A percentile compares a stretch with the other conserved stretches of the same genome.
phyloP scores from a whole-genome alignment of 495 filamentous ascomycete species.

The Annulohypoxylon nitens region DNA sequence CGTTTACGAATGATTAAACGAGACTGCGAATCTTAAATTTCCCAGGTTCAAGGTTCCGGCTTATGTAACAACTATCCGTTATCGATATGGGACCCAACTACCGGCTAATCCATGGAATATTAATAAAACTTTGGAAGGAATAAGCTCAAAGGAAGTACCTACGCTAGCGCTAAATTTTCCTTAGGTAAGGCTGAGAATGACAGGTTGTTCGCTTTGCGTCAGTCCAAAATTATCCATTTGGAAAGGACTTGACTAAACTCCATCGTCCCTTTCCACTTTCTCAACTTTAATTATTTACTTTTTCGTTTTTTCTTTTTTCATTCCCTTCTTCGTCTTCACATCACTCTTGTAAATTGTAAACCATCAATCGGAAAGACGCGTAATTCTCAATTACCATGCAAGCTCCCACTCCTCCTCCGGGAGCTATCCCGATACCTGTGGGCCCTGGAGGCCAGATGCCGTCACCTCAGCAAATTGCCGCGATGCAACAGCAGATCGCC shows the following conservation, averaged over 20 bases:
- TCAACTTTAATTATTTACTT: conserved; percentile 26
- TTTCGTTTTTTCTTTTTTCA: conserved; percentile 7
- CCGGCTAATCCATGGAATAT: conserved; percentile 36
- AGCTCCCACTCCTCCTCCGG: conserved; percentile 42
- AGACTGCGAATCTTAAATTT: background rate
- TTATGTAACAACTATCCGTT: background rate
- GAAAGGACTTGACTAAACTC: conserved; percentile 29
- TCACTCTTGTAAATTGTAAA: background rate
- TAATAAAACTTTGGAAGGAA: conserved; percentile 11
- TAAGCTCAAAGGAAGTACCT: conserved; percentile 3
- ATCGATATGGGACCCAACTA: conserved; percentile 4
- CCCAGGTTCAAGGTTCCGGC: background rate
- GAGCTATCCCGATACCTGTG: conserved; percentile 56
- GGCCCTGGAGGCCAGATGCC: conserved; percentile 70
- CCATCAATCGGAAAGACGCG: conserved; percentile 4
- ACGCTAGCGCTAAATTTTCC: conserved; percentile 36
- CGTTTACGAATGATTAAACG: background rate
- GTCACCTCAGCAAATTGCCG: conserved; percentile 84
- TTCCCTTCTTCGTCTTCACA: background rate
- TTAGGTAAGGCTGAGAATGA: conserved; percentile 50
- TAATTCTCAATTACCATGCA: conserved; percentile 42
- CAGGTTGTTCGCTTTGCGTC: conserved; percentile 51
- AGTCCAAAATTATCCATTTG: conserved; percentile 28
- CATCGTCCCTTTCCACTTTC: conserved; percentile 27
- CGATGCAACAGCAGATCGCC: conserved; percentile 86